phyloP scores from a whole-genome alignment of 1,139 yeast genomes.

The Debaryomyces singareniensis region DNA sequence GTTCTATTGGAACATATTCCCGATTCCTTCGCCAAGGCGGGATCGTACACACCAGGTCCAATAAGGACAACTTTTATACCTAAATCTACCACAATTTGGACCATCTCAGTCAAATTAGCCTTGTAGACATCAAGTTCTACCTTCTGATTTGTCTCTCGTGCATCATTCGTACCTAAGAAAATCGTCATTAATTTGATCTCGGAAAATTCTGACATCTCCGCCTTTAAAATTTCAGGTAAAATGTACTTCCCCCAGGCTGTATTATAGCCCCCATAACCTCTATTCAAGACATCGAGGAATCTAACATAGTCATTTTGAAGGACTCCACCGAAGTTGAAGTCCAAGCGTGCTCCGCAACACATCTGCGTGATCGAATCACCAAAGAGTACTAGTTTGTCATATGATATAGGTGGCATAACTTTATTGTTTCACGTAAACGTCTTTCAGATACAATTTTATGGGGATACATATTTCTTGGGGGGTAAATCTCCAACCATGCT shows the following conservation, averaged over 20 bases:
- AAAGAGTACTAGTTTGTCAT: too few relatives aligned
- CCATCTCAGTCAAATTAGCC: slow-evolving; percentile 39
- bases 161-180: slow-evolving; percentile 78
- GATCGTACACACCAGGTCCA: slow-evolving; percentile 60
- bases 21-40: slow-evolving; percentile 4
- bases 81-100: slow-evolving; percentile 26
- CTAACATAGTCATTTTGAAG: too few relatives aligned
- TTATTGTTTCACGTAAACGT: too few relatives aligned
- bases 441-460: too few relatives aligned
- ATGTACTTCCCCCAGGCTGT: slow-evolving; percentile 43
- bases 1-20: slow-evolving; percentile 10
- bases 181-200: slow-evolving; percentile 41
- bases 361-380: too few relatives aligned
- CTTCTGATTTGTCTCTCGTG: slow-evolving; percentile 44
- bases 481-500: too few relatives aligned
- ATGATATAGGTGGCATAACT: too few relatives aligned
- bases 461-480: too few relatives aligned
- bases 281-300: slow-evolving; percentile 47
- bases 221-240: slow-evolving; percentile 40
- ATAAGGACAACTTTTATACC: slow-evolving; percentile 49
- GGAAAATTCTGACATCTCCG: slow-evolving; percentile 26
- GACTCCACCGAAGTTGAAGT: too few relatives aligned
- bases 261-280: slow-evolving; percentile 64
- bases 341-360: too few relatives aligned
- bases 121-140: slow-evolving; percentile 46